A percentile compares a stretch with the other conserved stretches of the same genome.
Evolutionary conservation across 2,329 filamentous ascomycete genomes (phyloP).

Genomic region (Cladosporium austrohemisphaericum): DNA sequence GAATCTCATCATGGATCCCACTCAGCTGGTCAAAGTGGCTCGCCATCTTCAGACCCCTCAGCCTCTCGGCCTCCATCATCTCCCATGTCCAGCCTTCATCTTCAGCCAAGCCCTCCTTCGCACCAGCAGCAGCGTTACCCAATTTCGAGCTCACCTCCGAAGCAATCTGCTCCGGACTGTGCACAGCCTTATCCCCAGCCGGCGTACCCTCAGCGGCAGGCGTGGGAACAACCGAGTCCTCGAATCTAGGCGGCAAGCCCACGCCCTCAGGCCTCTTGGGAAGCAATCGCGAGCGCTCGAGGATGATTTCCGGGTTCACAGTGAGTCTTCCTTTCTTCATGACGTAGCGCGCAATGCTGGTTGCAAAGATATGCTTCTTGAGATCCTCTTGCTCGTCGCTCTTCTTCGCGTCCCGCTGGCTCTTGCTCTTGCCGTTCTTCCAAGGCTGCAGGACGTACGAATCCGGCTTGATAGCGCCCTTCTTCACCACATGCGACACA

Average conservation of each 20-base stretch:
- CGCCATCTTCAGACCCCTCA: constrained; percentile 53
- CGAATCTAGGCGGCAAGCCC: constrained; percentile 28
- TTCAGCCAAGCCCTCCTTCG: neutral
- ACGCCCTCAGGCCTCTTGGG: constrained; percentile 65
- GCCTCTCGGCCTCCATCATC: constrained; percentile 55
- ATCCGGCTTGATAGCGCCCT: constrained; percentile 40
- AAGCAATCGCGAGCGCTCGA: constrained; percentile 68
- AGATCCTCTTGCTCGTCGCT: constrained; percentile 34
- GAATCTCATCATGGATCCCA: constrained; percentile 50
- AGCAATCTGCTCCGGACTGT: constrained; percentile 25
- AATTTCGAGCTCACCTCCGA: constrained; percentile 28
- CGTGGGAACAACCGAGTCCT: constrained; percentile 17
- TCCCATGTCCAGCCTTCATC: constrained; percentile 57
- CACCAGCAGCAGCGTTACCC: constrained; percentile 11
- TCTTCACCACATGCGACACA: constrained; percentile 23
- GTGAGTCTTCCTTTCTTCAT: constrained; percentile 64
- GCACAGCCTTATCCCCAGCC: constrained; percentile 20
- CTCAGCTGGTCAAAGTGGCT: constrained; percentile 54
- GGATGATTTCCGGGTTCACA: constrained; percentile 72
- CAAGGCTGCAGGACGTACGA: constrained; percentile 14
- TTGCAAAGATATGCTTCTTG: constrained; percentile 46
- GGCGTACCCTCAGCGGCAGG: constrained; percentile 22
- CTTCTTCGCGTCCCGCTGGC: constrained; percentile 16
- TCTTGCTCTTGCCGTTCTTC: constrained; percentile 34
- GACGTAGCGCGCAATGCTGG: constrained; percentile 49